These are phyloP conservation scores for Pichia paraexigua DNA, from an alignment of 805 yeast genomes.

Conservation along the genomic window DNA sequence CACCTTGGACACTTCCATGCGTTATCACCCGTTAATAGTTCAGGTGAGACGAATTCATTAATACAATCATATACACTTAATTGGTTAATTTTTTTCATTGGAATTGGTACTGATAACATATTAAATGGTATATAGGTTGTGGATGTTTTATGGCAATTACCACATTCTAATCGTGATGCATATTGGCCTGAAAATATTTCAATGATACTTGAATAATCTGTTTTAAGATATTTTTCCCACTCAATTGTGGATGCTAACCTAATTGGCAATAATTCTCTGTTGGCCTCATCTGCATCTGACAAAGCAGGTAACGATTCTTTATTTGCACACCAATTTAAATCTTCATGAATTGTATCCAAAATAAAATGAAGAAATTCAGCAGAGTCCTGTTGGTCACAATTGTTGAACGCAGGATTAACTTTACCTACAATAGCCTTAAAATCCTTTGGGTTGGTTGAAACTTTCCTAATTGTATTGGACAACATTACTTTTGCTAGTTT, in stretches of 20 bases:
- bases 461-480: constrained; percentile 25
- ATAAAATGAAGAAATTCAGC: constrained; percentile 72
- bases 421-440: constrained; percentile 66
- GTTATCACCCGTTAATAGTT: constrained; percentile 66
- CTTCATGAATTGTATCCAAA: constrained; percentile 76
- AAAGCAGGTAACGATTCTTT: constrained; percentile 53
- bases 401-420: constrained; percentile 54
- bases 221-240: constrained; percentile 81
- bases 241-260: constrained; percentile 81
- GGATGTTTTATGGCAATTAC: constrained; percentile 65
- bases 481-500: constrained; percentile 30
- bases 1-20: constrained; percentile 83
- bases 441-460: constrained; percentile 11
- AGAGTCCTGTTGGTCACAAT: constrained; percentile 76
- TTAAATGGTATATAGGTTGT: constrained; percentile 83
- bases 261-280: constrained; percentile 64
- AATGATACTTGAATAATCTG: constrained; percentile 72
- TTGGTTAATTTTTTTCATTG: constrained; percentile 29
- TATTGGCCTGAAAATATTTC: constrained; percentile 87
- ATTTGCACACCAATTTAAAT: constrained; percentile 60
- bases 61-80: constrained; percentile 55
- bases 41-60: constrained; percentile 67
- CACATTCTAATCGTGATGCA: constrained; percentile 67
- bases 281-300: constrained; percentile 50
- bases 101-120: constrained; percentile 73